These are phyloP conservation scores for Crithidia sp. DNA, from an alignment of 208 protist species.

Conservation along the genomic window DNA sequence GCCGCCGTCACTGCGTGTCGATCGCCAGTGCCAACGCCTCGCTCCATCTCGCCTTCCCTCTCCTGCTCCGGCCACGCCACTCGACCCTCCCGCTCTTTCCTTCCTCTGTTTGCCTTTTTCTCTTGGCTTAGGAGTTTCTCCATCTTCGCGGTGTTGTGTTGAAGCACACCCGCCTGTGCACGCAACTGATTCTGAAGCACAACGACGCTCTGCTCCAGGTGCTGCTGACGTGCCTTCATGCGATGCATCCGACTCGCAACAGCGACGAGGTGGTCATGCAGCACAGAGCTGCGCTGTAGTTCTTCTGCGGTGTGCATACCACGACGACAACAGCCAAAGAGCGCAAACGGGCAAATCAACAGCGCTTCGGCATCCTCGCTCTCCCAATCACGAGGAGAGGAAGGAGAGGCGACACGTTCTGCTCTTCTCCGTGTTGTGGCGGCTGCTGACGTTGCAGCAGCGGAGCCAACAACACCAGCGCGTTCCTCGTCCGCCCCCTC, in stretches of 20 bases:
- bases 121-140: not conserved
- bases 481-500: not conserved
- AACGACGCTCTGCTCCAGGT: constrained; percentile 29
- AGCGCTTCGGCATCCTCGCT: constrained; percentile 1
- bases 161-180: constrained; percentile 4
- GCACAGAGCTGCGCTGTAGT: constrained; percentile 11
- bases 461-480: too few species aligned
- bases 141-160: not conserved
- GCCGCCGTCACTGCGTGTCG: not conserved
- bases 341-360: constrained; percentile 42
- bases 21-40: not conserved
- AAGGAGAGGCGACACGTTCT: too few species aligned
- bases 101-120: not conserved
- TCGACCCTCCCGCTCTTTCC: too few species aligned
- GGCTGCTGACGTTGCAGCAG: too few species aligned
- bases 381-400: too few species aligned
- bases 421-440: too few species aligned
- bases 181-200: constrained; percentile 22
- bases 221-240: constrained; percentile 32
- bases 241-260: constrained; percentile 29
- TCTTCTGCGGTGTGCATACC: constrained; percentile 44
- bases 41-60: not conserved
- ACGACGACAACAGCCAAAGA: constrained; percentile 39
- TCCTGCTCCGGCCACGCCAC: not conserved
- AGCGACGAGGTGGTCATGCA: constrained; percentile 41